Percentiles rank a stretch among this genome's conserved stretches.
Evolutionary conservation across 768 basidiomycete genomes (phyloP).

Genomic region (Pleurotus ostreatus): DNA sequence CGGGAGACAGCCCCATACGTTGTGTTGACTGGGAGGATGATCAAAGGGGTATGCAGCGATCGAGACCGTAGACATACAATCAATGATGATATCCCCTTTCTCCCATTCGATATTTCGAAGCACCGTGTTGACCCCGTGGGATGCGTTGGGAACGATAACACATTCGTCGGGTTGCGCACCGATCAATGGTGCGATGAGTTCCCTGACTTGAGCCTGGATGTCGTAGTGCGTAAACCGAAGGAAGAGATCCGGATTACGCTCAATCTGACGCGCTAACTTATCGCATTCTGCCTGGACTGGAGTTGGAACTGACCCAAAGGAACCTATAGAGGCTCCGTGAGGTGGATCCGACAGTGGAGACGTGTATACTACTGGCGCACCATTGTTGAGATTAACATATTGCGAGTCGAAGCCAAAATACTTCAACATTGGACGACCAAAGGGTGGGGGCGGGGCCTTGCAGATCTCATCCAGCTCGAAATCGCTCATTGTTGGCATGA

Average conservation of each 20-base stretch:
- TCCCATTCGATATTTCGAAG: constrained; percentile 60
- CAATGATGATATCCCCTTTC: constrained; percentile 56
- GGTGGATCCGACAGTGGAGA: constrained; percentile 12
- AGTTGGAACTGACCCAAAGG: constrained; percentile 37
- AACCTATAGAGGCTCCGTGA: constrained; percentile 30
- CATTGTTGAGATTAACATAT: constrained; percentile 38
- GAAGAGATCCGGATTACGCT: constrained; percentile 51
- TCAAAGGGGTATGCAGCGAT: neutral
- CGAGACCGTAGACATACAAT: constrained; percentile 31
- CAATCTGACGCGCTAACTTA: constrained; percentile 29
- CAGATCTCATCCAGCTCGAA: constrained; percentile 6
- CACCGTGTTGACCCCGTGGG: constrained; percentile 56
- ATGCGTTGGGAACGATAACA: constrained; percentile 52
- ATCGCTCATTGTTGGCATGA: too few species aligned
- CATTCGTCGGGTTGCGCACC: constrained; percentile 41
- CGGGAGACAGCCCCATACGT: constrained; percentile 49
- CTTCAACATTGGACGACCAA: constrained; percentile 39
- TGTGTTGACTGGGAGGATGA: constrained; percentile 14
- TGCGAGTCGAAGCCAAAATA: constrained; percentile 42
- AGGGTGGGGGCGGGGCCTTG: constrained; percentile 24
- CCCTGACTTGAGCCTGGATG: constrained; percentile 31
- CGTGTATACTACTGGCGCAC: constrained; percentile 22
- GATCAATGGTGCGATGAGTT: constrained; percentile 45
- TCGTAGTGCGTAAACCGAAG: constrained; percentile 27
- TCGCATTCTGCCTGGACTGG: constrained; percentile 40